phyloP scores from a whole-genome alignment of 2,329 filamentous ascomycete species.

The Pseudovirgaria hyperparasitica region DNA sequence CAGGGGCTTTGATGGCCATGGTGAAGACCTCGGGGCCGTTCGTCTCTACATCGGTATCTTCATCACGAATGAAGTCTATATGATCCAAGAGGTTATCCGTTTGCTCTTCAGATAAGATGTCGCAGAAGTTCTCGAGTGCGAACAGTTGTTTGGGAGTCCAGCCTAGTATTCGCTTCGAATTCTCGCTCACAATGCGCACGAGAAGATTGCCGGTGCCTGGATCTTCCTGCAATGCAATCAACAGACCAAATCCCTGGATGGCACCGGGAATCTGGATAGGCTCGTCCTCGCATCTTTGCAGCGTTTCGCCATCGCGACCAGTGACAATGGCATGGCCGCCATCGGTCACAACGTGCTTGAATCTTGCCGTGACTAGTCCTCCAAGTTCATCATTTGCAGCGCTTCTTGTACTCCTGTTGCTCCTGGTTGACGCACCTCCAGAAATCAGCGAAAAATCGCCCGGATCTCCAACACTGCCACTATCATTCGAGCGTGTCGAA shows the following conservation, averaged over 20 bases:
- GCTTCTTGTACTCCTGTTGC: constrained; percentile 20
- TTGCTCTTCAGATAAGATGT: constrained; percentile 74
- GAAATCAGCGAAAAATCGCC: too few species aligned
- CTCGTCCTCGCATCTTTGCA: constrained; percentile 81
- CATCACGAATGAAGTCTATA: constrained; percentile 75
- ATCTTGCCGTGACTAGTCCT: constrained; percentile 55
- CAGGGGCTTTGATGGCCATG: constrained; percentile 52
- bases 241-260: constrained; percentile 64
- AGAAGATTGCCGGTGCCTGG: constrained; percentile 46
- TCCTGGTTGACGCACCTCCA: constrained; percentile 18
- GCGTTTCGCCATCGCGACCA: constrained; percentile 54
- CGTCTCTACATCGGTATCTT: constrained; percentile 58
- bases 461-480: constrained; percentile 4
- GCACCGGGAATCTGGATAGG: constrained; percentile 80
- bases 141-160: constrained; percentile 69
- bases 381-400: constrained; percentile 31
- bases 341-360: constrained; percentile 64
- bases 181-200: constrained; percentile 70
- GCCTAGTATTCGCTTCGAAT: constrained; percentile 61
- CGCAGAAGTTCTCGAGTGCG: constrained; percentile 59
- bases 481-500: constrained; percentile 15
- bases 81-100: constrained; percentile 74
- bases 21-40: constrained; percentile 84
- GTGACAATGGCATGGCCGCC: constrained; percentile 75
- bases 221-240: constrained; percentile 63